Base-by-base conservation (phyloP, 805 yeast species). In the Candida morakotiae region DNA sequence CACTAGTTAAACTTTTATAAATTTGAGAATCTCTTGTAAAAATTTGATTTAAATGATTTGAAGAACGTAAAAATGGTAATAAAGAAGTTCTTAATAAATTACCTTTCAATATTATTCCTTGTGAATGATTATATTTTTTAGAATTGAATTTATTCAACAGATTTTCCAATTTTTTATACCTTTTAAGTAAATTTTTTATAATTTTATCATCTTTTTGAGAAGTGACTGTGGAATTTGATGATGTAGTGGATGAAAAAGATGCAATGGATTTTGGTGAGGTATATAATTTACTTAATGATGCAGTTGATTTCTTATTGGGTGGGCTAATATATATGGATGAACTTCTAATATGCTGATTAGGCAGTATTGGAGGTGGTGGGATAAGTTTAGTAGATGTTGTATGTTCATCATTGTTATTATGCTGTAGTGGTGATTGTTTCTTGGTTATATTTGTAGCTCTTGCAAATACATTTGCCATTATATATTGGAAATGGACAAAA, bases 71-170 rank as follows among this genome's bases (percentile, higher is more conserved):
- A 42, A 67, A 69, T 14, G 75, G 76, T 19, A 76, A 53, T 15
- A 76, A 53, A 3, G 68, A 55, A 2, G 75, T 64, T 26, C 81
- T 55, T 21, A 76, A 52, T 10, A 75, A 58, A 49, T 75, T 76
- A 2, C 45, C 43, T 21, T 44, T 44, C 13, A 41, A 29, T 6
- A 37, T 27, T 6, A 28, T 31, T 7, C 34, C 36, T 13, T 39
- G 35, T 5, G 73, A 55, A 44, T 69, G 67, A 33, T 64, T 44
- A 24, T 37, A 41, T 28, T 44, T 59, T 34, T 58, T 59, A 5
- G 70, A 56, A 31, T 56, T 59, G 48, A 75, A 76, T 46, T 72
- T 74, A 28, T 52, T 48, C 35, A 72, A 54, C 4, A 69, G 64
- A 15, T 64, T 56, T 36, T 75, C 79, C 27, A 75, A 52, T 34